Evolutionary conservation across 108 stramenopile genomes (phyloP), one percentile per base, ranked within the genome.

Genomic region (Skeletonema potamos): DNA sequence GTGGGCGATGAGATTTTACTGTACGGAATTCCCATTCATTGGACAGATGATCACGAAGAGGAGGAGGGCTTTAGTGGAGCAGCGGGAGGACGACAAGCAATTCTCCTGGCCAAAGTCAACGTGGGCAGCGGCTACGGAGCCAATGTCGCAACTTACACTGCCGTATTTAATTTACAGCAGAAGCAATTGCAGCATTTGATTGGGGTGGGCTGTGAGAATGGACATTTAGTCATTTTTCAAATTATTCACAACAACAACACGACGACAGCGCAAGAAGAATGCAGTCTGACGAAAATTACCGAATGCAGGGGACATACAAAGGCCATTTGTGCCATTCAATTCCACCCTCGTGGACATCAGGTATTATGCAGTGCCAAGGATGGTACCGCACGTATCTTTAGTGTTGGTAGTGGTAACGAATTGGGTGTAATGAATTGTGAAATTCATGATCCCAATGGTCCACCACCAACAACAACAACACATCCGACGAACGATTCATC

Each of bases 201-300:
- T n/a, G 90, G 85, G 0, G 84, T 91, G 62, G 92, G 90, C 9
- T 92, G 89, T 70, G 94, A 95, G 65, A 85, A 86, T 83, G 90
- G 89, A 32, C 74, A 65, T 3, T 44, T 91, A 24, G 69, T 77
- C n/a, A 56, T 88, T 1, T 92, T 74, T 63, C 71, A 74, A 54
- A 74, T 81, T 55, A 44, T 57, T 15, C 27, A 64, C 30, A 37
- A 18, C 3, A 30, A n/a, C n/a, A n/a, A n/a, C n/a, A n/a, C n/a
- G n/a, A n/a, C n/a, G n/a, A n/a, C n/a, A n/a, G n/a, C n/a, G n/a
- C n/a, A n/a, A n/a, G n/a, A n/a, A n/a, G n/a, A n/a, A n/a, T n/a
- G n/a, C n/a, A n/a, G n/a, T n/a, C 70, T 70, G 9, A 26, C 22
- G 59, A 58, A 73, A 76, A 37, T 65, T 30, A 32, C 60, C 22